A percentile compares a stretch with the other conserved stretches of the same genome.
These are phyloP conservation scores for Eucalyptus polyanthemos DNA, from an alignment of 345 rosid genomes.

Conservation along the genomic window DNA sequence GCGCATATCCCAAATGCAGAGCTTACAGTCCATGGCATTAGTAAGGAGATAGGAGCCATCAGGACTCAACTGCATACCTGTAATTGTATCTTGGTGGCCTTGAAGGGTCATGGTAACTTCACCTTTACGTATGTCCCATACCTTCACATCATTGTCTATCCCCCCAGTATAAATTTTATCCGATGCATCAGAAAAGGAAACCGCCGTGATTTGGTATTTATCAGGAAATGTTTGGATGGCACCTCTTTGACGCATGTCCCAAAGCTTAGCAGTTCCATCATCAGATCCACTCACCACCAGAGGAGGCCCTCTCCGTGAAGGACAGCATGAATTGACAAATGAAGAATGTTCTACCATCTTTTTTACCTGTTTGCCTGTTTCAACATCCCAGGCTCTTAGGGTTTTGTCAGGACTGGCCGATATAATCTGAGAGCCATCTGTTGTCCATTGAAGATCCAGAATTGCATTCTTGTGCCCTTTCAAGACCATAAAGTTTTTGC, in stretches of 20 bases:
- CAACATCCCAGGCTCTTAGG: constrained; percentile 88
- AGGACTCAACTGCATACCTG: constrained; percentile 88
- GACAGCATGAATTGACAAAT: constrained; percentile 87
- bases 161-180: constrained; percentile 95
- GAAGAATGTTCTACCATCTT: constrained; percentile 97
- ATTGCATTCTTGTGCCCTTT: constrained; percentile 96
- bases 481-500: constrained; percentile 91
- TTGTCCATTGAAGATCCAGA: constrained; percentile 89
- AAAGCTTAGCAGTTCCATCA: constrained; percentile 95
- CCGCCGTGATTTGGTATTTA: constrained; percentile 94
- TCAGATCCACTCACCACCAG: constrained; percentile 92
- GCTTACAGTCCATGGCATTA: constrained; percentile 91
- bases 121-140: constrained; percentile 88
- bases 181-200: constrained; percentile 86
- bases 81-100: constrained; percentile 94
- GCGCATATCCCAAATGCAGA: constrained; percentile 96
- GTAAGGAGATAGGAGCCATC: constrained; percentile 97
- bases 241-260: constrained; percentile 98
- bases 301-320: constrained; percentile 85
- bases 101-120: constrained; percentile 89
- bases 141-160: constrained; percentile 76
- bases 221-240: constrained; percentile 99
- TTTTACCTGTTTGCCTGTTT: constrained; percentile 87
- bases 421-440: constrained; percentile 82
- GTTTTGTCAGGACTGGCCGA: constrained; percentile 97